Percentiles rank a stretch among this genome's conserved stretches.
Evolutionary conservation across 371 early-diverging fungal species (phyloP).

Genomic region (Mycotypha africana): DNA sequence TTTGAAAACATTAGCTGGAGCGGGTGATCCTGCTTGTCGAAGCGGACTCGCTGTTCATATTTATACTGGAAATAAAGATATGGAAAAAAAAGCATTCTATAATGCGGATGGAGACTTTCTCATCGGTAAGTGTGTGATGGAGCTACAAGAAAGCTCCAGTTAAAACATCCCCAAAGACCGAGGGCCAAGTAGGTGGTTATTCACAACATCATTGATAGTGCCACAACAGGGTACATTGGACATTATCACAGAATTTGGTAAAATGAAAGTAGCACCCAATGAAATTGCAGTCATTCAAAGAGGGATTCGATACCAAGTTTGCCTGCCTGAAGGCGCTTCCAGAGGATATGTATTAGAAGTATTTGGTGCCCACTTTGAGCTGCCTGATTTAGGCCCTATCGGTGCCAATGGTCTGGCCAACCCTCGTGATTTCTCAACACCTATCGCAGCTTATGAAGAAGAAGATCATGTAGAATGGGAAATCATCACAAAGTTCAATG

Average conservation of each 20-base stretch:
- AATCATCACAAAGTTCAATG: conserved; percentile 82
- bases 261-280: conserved; percentile 77
- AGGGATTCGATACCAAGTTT: conserved; percentile 83
- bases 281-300: conserved; percentile 93
- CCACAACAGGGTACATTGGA: conserved; percentile 91
- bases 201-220: conserved; percentile 39
- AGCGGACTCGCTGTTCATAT: conserved; percentile 84
- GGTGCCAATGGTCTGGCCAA: conserved; percentile 96
- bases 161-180: neutral
- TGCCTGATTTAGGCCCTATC: conserved; percentile 95
- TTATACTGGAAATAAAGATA: conserved; percentile 72
- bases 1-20: conserved; percentile 80
- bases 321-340: conserved; percentile 75
- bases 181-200: neutral
- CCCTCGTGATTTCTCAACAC: conserved; percentile 89
- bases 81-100: conserved; percentile 78
- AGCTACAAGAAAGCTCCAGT: no score
- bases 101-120: conserved; percentile 92
- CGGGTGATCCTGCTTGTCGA: conserved; percentile 78
- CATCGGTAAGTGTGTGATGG: conserved; percentile 78
- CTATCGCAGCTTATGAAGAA: conserved; percentile 76
- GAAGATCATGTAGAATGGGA: conserved; percentile 49
- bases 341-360: conserved; percentile 93
- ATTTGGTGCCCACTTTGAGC: conserved; percentile 83
- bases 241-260: conserved; percentile 92